phyloP scores from a whole-genome alignment of 2,329 filamentous ascomycete species.

The Esteya vermicola region DNA sequence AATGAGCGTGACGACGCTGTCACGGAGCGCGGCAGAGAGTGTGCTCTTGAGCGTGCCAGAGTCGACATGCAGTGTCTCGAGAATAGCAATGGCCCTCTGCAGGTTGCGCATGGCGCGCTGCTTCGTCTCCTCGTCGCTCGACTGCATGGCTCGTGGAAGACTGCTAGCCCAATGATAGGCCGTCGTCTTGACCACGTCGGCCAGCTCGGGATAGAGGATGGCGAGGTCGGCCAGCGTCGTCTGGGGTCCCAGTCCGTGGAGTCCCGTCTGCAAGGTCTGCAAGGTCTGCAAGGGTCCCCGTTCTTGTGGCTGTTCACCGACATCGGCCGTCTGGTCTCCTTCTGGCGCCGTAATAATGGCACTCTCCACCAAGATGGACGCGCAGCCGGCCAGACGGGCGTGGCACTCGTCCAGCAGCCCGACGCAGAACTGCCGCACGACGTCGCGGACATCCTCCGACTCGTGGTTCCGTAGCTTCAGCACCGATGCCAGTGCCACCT shows the following conservation, averaged over 20 bases:
- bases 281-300: conserved; percentile 38
- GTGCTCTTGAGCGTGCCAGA: conserved; percentile 53
- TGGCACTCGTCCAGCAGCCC: conserved; percentile 67
- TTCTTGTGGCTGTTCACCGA: too few relatives aligned
- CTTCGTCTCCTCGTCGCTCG: conserved; percentile 67
- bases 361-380: conserved; percentile 64
- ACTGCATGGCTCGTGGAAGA: conserved; percentile 70
- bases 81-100: conserved; percentile 54
- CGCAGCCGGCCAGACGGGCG: conserved; percentile 53
- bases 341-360: conserved; percentile 52
- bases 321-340: conserved; percentile 24
- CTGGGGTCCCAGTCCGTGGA: conserved; percentile 4
- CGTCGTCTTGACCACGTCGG: conserved; percentile 46
- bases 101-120: conserved; percentile 60
- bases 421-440: conserved; percentile 58
- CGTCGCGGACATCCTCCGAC: conserved; percentile 50
- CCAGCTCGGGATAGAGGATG: conserved; percentile 36
- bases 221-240: conserved; percentile 35
- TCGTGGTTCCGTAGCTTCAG: conserved; percentile 62
- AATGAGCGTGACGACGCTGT: conserved; percentile 52
- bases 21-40: conserved; percentile 54
- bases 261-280: conserved; percentile 12
- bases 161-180: conserved; percentile 72
- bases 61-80: conserved; percentile 48
- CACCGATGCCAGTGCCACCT: conserved; percentile 65